Conservation (phyloP, 2,329 filamentous ascomycete species). For the Hortaea sp. region DNA sequence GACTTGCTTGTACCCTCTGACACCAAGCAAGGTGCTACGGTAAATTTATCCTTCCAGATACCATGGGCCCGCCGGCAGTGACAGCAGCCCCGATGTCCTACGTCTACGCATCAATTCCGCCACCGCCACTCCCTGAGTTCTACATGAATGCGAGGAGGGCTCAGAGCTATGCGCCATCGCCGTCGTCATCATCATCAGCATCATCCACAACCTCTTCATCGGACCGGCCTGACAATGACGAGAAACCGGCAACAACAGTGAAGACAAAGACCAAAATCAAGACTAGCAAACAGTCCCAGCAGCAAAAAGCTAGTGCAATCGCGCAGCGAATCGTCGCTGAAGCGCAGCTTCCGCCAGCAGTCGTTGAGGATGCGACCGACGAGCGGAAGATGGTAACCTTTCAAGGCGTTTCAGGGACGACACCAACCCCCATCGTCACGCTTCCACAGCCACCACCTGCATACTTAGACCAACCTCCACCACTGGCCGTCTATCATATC, state of each 20-base stretch:
- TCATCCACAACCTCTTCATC: neutral
- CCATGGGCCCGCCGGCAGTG: neutral
- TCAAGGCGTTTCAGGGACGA: no score
- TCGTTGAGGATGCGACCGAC: constrained; percentile 2
- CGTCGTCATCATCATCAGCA: constrained; percentile 3
- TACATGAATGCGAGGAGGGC: constrained; percentile 7
- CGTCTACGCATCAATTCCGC: constrained; percentile 11
- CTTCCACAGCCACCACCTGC: neutral
- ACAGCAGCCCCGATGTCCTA: neutral
- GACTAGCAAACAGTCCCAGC: neutral
- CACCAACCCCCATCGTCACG: neutral
- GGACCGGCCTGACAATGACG: no score
- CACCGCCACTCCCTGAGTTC: constrained; percentile 20
- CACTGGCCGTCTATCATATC: constrained; percentile 24
- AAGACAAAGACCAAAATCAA: constrained; percentile 2
- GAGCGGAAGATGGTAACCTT: neutral
- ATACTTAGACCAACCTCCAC: constrained; percentile 10
- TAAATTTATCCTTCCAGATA: neutral
- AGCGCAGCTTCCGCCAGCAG: neutral
- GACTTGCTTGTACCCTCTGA: no score
- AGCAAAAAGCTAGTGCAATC: neutral
- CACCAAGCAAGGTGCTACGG: no score
- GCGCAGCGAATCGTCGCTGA: neutral
- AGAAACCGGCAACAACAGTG: neutral
- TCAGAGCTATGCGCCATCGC: constrained; percentile 1